Evolutionary conservation across 306 rosid species (phyloP).

Genomic region (Trifolium dubium): DNA sequence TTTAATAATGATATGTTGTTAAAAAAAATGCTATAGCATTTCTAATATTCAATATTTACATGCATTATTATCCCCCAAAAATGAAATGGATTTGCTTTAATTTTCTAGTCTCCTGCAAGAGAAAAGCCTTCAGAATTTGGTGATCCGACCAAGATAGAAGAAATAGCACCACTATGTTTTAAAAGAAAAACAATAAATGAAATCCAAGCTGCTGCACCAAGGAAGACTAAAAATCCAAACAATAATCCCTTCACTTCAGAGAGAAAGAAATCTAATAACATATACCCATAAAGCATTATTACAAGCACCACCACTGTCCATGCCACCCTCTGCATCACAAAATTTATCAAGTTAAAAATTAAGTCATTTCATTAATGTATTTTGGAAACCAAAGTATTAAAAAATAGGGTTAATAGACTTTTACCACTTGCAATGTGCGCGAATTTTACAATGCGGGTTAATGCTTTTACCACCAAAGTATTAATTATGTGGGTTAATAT

Average conservation of each 20-base stretch:
- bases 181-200: constrained; percentile 49
- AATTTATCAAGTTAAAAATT: background rate
- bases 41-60: background rate
- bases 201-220: constrained; percentile 50
- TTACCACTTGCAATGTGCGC: no score
- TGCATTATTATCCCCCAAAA: background rate
- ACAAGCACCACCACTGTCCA: constrained; percentile 55
- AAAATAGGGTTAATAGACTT: no score
- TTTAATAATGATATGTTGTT: background rate
- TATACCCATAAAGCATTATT: constrained; percentile 52
- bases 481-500: no score
- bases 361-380: no score
- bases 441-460: no score
- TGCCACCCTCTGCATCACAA: constrained; percentile 49
- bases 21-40: background rate
- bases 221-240: constrained; percentile 48
- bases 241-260: constrained; percentile 50
- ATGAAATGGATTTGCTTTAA: background rate
- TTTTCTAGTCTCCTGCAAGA: constrained; percentile 33
- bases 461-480: no score
- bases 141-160: constrained; percentile 42
- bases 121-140: constrained; percentile 49
- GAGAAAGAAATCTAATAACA: constrained; percentile 53
- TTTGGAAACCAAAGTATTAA: no score
- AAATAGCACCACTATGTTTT: constrained; percentile 51